A percentile compares a stretch with the other conserved stretches of the same genome.
Evolutionary conservation across 495 filamentous ascomycete species (phyloP).

Genomic region (Aspergillus egyptiacus): DNA sequence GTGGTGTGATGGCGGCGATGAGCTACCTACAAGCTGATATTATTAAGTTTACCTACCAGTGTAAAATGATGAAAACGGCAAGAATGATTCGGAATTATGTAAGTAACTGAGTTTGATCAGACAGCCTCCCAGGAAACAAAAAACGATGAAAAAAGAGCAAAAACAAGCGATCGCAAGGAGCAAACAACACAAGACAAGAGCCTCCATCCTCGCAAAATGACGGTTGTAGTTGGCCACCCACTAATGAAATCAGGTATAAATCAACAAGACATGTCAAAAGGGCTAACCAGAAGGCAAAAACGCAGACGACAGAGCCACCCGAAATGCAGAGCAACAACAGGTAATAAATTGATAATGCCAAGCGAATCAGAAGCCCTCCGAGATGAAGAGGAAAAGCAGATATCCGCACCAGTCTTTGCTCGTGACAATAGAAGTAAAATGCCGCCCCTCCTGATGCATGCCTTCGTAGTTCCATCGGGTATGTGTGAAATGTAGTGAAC

Average conservation of each 20-base stretch:
- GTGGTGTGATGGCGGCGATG: too few species aligned
- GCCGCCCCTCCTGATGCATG: conserved; percentile 5
- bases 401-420: conserved; percentile 21
- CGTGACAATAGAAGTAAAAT: conserved; percentile 23
- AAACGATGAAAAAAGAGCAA: conserved; percentile 10
- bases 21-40: too few species aligned
- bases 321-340: conserved; percentile 19
- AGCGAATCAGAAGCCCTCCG: conserved; percentile 14
- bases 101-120: conserved; percentile 35
- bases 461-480: not conserved
- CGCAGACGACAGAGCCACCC: conserved; percentile 27
- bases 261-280: conserved; percentile 5
- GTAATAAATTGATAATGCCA: conserved; percentile 27
- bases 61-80: not conserved
- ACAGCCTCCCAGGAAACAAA: conserved; percentile 41
- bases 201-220: conserved; percentile 20
- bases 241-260: conserved; percentile 6
- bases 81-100: not conserved
- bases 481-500: too few species aligned
- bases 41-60: too few species aligned
- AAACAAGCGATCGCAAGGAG: too few species aligned
- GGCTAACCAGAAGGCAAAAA: conserved; percentile 14
- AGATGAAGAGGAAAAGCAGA: conserved; percentile 15
- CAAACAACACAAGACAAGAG: conserved; percentile 1
- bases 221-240: conserved; percentile 13